These are phyloP conservation scores for Bolboschoenus planiculmis DNA, from an alignment of 176 grass and related monocot genomes.

Conservation along the genomic window DNA sequence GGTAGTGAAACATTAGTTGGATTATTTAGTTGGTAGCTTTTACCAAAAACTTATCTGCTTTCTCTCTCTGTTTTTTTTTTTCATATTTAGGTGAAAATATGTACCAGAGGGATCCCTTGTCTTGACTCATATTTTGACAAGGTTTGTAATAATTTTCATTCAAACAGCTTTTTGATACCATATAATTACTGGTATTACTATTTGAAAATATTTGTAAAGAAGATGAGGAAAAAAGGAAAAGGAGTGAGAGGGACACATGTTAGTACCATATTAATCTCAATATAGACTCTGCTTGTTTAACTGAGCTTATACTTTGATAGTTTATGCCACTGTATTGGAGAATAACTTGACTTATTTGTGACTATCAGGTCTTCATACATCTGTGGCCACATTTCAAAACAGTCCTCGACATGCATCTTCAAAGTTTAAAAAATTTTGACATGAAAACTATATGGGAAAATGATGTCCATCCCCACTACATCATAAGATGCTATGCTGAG, in stretches of 20 bases:
- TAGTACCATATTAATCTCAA: not conserved
- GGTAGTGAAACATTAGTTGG: conserved; percentile 25
- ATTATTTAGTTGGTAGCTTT: conserved; percentile 2
- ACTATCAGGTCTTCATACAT: conserved; percentile 50
- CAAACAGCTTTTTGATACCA: not conserved
- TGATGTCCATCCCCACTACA: conserved; percentile 68
- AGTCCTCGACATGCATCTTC: conserved; percentile 86
- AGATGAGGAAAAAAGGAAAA: not conserved
- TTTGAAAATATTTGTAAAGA: not conserved
- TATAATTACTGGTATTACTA: not conserved
- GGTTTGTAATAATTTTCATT: conserved; percentile 31
- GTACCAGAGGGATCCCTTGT: conserved; percentile 54
- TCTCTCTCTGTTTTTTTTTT: too few species aligned
- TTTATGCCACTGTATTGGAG: not conserved
- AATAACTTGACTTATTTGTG: not conserved
- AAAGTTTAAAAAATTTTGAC: conserved; percentile 50
- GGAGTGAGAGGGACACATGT: not conserved
- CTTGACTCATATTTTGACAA: conserved; percentile 75
- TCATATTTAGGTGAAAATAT: conserved; percentile 75
- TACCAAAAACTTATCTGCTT: not conserved
- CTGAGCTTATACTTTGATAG: too few species aligned
- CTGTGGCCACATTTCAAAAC: conserved; percentile 86
- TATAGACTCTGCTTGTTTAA: not conserved
- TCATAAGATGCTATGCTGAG: conserved; percentile 76
- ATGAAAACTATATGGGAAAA: conserved; percentile 57